These are phyloP conservation scores for Aphanomyces euteiches DNA, from an alignment of 352 stramenopile genomes.

Conservation along the genomic window DNA sequence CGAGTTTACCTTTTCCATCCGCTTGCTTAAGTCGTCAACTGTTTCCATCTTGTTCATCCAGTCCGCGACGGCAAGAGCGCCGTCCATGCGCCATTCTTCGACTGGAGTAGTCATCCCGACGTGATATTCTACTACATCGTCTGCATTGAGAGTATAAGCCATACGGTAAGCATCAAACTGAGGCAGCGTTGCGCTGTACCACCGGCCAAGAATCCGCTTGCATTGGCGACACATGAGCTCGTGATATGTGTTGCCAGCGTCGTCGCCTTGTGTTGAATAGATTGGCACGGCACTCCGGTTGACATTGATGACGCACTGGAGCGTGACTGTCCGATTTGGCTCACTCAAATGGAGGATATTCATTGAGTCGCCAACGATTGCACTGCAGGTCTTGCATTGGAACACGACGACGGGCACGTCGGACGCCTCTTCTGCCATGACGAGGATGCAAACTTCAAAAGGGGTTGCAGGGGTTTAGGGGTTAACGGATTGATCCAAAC, in stretches of 20 bases:
- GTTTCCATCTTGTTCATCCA: constrained; percentile 2
- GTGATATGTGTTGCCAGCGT: constrained; percentile 65
- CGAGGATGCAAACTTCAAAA: neutral
- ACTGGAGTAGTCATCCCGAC: constrained; percentile 37
- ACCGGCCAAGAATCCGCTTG: constrained; percentile 67
- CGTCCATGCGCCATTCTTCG: constrained; percentile 26
- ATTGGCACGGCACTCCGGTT: constrained; percentile 40
- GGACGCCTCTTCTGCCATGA: constrained; percentile 39
- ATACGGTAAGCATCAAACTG: constrained; percentile 58
- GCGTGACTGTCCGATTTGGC: constrained; percentile 64
- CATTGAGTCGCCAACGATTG: constrained; percentile 81
- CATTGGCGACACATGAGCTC: constrained; percentile 79
- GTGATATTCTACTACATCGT: constrained; percentile 70
- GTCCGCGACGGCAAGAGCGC: constrained; percentile 39
- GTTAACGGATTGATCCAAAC: no score
- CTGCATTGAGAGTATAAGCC: constrained; percentile 69
- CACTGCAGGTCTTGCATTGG: constrained; percentile 76
- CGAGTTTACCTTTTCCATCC: constrained; percentile 34
- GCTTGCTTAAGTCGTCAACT: constrained; percentile 29
- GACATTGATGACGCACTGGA: constrained; percentile 71
- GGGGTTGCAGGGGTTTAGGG: no score
- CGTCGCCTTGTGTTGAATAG: constrained; percentile 44
- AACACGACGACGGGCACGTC: constrained; percentile 69
- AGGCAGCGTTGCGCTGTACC: constrained; percentile 69
- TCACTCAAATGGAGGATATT: constrained; percentile 73